Base-by-base conservation (phyloP, 2,329 filamentous ascomycete species). In the Penicillium sp. region DNA sequence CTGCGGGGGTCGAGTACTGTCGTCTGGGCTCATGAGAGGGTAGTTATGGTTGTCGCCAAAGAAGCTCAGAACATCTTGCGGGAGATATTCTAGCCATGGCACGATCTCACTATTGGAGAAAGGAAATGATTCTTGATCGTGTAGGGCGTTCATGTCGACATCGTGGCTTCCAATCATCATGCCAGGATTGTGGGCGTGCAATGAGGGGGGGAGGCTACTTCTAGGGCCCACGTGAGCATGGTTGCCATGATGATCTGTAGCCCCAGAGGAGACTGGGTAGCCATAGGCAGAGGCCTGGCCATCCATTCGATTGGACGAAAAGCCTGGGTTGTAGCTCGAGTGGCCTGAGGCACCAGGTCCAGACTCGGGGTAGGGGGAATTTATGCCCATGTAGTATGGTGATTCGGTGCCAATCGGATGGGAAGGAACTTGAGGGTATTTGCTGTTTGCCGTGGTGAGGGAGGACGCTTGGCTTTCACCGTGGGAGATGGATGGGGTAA, bases 161-260 rank as follows among this genome's bases (percentile, higher is more conserved):
- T 93, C 89, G 61, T 91, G 89, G 58, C 85, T 88, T 69, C 91
- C 86, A 62, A 93, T 90, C 60, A 89, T 87, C 75, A 92, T 88
- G 47, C 69, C 61, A 6, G 65, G 65, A 14, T 60, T 60, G 13
- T 67, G 55, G 7, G 67, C 42, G 16, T 60, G 61, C 7, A 65
- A 53, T 37, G 51, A 49, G 3, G 64, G 50, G n/a, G 67, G 66
- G 19, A 67, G 46, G 45, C 67, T 62, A 7, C 53, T 26, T 33
- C 58, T 55, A 25, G 65, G 49, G 13, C 42, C 59, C 50, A 70
- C 55, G 14, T 67, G 65, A 4, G 45, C 53, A 25, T 47, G 55
- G 21, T 45, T 54, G 14, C 42, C 50, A 25, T 66, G 64, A 14
- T 58, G 61, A 9, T 67, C 63, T 16, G 54, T 33, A 4, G 63